Evolutionary conservation across 2,329 filamentous ascomycete genomes (phyloP), one percentile per base, ranked within the genome.

Genomic region (Phaeoacremonium minimum): DNA sequence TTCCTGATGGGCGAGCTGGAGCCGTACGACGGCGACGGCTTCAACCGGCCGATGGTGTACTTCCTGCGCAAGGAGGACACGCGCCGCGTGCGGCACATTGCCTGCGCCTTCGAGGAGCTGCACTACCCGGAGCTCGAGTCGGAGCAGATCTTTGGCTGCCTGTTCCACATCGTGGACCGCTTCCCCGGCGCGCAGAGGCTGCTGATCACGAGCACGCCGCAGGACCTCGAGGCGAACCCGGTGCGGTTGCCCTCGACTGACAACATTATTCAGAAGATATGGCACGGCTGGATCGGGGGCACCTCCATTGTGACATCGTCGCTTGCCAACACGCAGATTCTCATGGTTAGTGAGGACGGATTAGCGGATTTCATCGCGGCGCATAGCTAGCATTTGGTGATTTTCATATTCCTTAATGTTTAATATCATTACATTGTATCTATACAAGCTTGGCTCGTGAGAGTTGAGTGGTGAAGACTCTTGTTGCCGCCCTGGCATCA

Each of bases 131-230:
- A 61, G 32, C 55, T 62, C 33, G 63, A 61, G 43, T 54, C 56
- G 7, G 67, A 69, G 41, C 61, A 67, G 46, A 62, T 73, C 33
- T 72, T 72, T 42, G 63, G 63, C 7, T 58, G 60, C 15, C 53
- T 74, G 33, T 73, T 69, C 51, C 67, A 72, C 40, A 56, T 73
- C 30, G 57, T 69, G 30, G 68, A 73, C 44, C 58, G 64, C 16
- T 73, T 72, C 37, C 47, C 55, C 5, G 44, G 46, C 8, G 56
- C 52, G 4, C 47, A 53, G 31, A 47, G 56, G 38, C 51, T 73
- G 15, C 36, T 69, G 13, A 48, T 73, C 16, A 63, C 65, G 15
- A 63, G 66, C 28, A 62, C 55, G 17, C 51, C 57, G n/a, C 42
- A 26, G 22, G n/a, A 9, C n/a, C 9, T 9, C 9, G n/a, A n/a